Conservation (phyloP, 345 rosid genomes). For the Hibiscus syriacus region DNA sequence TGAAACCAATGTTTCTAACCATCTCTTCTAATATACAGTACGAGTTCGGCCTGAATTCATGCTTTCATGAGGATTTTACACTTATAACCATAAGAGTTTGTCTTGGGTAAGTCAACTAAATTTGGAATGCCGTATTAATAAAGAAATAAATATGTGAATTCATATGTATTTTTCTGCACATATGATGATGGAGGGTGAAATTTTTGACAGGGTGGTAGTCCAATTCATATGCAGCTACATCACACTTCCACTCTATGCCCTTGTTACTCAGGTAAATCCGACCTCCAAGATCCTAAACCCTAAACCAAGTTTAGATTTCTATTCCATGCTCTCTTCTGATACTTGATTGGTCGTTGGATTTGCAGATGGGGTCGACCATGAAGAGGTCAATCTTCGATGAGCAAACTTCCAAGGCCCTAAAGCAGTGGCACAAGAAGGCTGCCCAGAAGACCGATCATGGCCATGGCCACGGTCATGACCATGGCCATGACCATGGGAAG, state of each 20-base stretch:
- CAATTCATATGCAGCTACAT: slow-evolving; percentile 83
- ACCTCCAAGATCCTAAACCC: too few relatives aligned
- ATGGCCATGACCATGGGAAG: background rate
- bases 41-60: slow-evolving; percentile 81
- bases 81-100: slow-evolving; percentile 38
- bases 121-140: too few relatives aligned
- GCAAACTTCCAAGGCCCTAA: slow-evolving; percentile 77
- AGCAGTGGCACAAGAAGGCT: slow-evolving; percentile 75
- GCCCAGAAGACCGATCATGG: slow-evolving; percentile 26
- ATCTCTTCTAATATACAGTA: slow-evolving; percentile 47
- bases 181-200: background rate
- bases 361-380: slow-evolving; percentile 96
- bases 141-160: too few relatives aligned
- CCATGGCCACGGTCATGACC: background rate
- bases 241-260: slow-evolving; percentile 95
- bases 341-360: too few relatives aligned
- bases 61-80: slow-evolving; percentile 52
- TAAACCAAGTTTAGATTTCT: too few relatives aligned
- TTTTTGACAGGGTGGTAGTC: slow-evolving; percentile 51
- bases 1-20: background rate
- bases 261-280: slow-evolving; percentile 87
- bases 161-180: background rate
- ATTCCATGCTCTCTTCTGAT: too few relatives aligned
- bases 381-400: slow-evolving; percentile 86
- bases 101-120: slow-evolving; percentile 54